Conservation (phyloP, 1,284 basidiomycete species). For the Irpex rosettiformis region DNA sequence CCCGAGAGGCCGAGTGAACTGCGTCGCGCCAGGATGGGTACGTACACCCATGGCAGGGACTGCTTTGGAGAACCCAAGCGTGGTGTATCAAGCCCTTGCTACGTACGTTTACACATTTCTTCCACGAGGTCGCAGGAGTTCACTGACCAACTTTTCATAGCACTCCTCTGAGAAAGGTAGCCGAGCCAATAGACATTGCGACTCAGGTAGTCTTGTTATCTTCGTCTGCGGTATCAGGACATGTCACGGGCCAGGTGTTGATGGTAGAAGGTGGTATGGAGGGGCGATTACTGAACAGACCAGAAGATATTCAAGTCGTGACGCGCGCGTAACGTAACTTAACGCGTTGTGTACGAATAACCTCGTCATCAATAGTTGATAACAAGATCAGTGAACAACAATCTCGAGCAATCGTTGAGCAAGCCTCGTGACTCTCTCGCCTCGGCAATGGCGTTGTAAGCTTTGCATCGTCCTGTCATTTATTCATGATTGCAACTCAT, state of each 20-base stretch:
- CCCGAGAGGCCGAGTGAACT: slow-evolving; percentile 67
- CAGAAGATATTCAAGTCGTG: slow-evolving; percentile 29
- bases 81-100: slow-evolving; percentile 53
- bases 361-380: neutral
- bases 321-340: neutral
- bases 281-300: slow-evolving; percentile 48
- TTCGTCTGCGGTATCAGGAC: slow-evolving; percentile 62
- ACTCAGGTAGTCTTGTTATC: slow-evolving; percentile 65
- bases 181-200: slow-evolving; percentile 59
- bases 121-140: neutral
- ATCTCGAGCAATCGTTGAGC: neutral
- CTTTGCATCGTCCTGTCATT: neutral
- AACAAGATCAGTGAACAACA: neutral
- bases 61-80: slow-evolving; percentile 41
- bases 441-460: neutral
- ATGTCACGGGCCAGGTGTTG: slow-evolving; percentile 66
- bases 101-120: slow-evolving; percentile 43
- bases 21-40: slow-evolving; percentile 72
- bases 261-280: slow-evolving; percentile 81
- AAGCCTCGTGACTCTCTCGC: neutral
- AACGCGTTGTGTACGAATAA: neutral
- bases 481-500: neutral
- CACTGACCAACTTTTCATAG: slow-evolving; percentile 30
- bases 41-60: slow-evolving; percentile 56
- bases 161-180: slow-evolving; percentile 71